Conservation (phyloP, 306 rosid genomes). For the Spatholobus suberectus region DNA sequence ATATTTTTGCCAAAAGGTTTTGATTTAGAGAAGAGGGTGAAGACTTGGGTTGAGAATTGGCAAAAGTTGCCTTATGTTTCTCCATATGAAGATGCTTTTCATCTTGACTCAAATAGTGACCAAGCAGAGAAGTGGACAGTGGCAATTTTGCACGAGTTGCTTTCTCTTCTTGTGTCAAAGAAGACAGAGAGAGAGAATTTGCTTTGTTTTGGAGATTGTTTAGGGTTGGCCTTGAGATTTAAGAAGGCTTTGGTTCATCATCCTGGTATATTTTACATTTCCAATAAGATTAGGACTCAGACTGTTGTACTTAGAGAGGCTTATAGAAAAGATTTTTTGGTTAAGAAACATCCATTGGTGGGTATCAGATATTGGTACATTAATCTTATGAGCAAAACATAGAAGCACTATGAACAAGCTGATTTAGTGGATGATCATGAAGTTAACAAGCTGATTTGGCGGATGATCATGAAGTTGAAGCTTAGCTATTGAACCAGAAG, state of each 20-base stretch:
- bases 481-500: slow-evolving; percentile 39
- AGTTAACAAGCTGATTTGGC: slow-evolving; percentile 32
- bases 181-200: slow-evolving; percentile 70
- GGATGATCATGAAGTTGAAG: slow-evolving; percentile 32
- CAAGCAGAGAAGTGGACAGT: slow-evolving; percentile 91
- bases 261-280: slow-evolving; percentile 83
- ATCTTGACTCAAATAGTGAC: slow-evolving; percentile 63
- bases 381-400: slow-evolving; percentile 66
- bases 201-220: slow-evolving; percentile 63
- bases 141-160: slow-evolving; percentile 80
- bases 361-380: slow-evolving; percentile 72
- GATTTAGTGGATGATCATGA: slow-evolving; percentile 22
- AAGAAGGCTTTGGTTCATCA: slow-evolving; percentile 82
- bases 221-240: slow-evolving; percentile 74
- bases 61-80: slow-evolving; percentile 86
- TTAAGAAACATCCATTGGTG: slow-evolving; percentile 76
- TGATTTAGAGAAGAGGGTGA: slow-evolving; percentile 74
- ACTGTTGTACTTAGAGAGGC: slow-evolving; percentile 85
- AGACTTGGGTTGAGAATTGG: slow-evolving; percentile 80
- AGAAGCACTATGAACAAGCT: slow-evolving; percentile 38
- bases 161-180: slow-evolving; percentile 79
- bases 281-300: slow-evolving; percentile 81
- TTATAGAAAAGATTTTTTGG: slow-evolving; percentile 69
- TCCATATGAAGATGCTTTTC: slow-evolving; percentile 79
- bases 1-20: slow-evolving; percentile 76